Base-by-base conservation (phyloP, 768 basidiomycete species). In the Tricholoma furcatifolium region DNA sequence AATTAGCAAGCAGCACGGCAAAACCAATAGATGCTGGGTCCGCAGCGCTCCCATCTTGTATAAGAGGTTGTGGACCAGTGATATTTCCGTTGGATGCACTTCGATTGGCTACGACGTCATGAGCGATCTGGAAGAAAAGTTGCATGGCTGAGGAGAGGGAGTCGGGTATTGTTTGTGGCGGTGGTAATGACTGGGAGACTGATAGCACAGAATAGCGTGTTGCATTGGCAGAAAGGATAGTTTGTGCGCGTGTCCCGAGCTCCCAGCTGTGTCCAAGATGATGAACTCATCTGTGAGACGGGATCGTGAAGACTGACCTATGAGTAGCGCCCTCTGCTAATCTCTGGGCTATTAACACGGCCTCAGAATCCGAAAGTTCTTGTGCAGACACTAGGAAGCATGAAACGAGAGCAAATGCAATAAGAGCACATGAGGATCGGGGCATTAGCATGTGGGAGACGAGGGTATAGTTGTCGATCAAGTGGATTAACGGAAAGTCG, bases 1-100 rank as follows among this genome's bases (percentile, higher is more conserved):
- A 79, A 54, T 79, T 78, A 0, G 79, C 77, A 8, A 81, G 65
- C 32, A 91, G 73, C 20, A 91, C 82, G 0, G 85, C 77, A 30
- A 87, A 76, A 2, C 89, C 91, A n/a, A 88, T 77, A 42, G 83
- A 85, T 0, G 91, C 82, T 0, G 93, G 92, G 62, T 96, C 93
- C 0, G 84, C 88, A 14, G 87, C 84, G 36, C 77, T 74, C 27
- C 84, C 81, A 39, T 79, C 76, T 3, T 69, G 59, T 6, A 84
- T 68, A 15, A 93, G 71, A 0, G 86, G 80, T 58, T 83, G 82
- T 1, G 85, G 81, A 14, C 78, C 80, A 2, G 68, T 64, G 12
- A 70, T 59, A 27, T 74, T 69, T 27, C 67, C 72, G 59, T 75
- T 81, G 6, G 76, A 70, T 6, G 48, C 38, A 10, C 76, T 61